A percentile compares a stretch with the other conserved stretches of the same genome.
Evolutionary conservation across 768 basidiomycete genomes (phyloP).

Genomic region (Lepiota brunneoincarnata): DNA sequence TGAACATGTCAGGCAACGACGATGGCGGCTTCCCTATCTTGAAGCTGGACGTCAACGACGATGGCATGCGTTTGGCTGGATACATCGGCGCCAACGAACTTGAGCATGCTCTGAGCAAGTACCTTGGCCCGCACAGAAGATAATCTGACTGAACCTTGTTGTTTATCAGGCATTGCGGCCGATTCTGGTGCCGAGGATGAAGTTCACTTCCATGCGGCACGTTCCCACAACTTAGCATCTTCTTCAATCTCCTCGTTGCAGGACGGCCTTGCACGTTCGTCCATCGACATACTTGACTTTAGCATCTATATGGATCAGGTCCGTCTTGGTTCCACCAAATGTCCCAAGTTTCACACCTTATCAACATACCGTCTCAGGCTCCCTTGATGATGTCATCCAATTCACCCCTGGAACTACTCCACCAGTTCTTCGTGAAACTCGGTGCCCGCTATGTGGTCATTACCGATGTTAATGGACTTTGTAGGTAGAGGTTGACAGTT

Average conservation of each 20-base stretch:
- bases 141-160: background rate
- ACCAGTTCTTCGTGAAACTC: slow-evolving; percentile 92
- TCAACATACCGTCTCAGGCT: slow-evolving; percentile 46
- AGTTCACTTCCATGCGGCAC: slow-evolving; percentile 60
- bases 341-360: slow-evolving; percentile 3
- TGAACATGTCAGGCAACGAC: slow-evolving; percentile 59
- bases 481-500: slow-evolving; percentile 38
- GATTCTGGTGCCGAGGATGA: slow-evolving; percentile 59
- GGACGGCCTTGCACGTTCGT: slow-evolving; percentile 32
- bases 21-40: slow-evolving; percentile 90
- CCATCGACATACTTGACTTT: slow-evolving; percentile 71
- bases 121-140: background rate
- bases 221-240: slow-evolving; percentile 39
- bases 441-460: slow-evolving; percentile 90
- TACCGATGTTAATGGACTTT: slow-evolving; percentile 77
- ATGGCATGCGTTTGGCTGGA: slow-evolving; percentile 70
- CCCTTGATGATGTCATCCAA: slow-evolving; percentile 83
- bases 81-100: slow-evolving; percentile 93
- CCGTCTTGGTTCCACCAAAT: slow-evolving; percentile 11
- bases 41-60: slow-evolving; percentile 41
- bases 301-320: slow-evolving; percentile 91
- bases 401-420: slow-evolving; percentile 87
- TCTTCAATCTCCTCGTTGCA: slow-evolving; percentile 63
- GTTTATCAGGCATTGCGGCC: slow-evolving; percentile 61
- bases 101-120: slow-evolving; percentile 84